A percentile compares a stretch with the other conserved stretches of the same genome.
These are phyloP conservation scores for Saitozyma sp. DNA, from an alignment of 768 basidiomycete species.

Conservation along the genomic window DNA sequence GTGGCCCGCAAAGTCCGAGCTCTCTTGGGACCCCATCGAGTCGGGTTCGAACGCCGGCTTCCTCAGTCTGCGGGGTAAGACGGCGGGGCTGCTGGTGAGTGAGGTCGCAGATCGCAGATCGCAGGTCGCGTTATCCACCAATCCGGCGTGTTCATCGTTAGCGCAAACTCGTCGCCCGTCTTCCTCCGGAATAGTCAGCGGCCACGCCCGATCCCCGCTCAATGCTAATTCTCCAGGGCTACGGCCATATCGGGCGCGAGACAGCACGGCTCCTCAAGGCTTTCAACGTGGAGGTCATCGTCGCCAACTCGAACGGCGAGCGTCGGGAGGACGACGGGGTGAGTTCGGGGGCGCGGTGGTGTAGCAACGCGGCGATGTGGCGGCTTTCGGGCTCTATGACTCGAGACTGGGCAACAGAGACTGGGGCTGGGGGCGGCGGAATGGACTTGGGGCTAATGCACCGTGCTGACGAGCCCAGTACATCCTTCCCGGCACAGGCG, in stretches of 20 bases:
- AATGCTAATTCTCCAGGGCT: slow-evolving; percentile 32
- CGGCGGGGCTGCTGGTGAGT: slow-evolving; percentile 49
- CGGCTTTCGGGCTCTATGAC: neutral
- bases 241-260: slow-evolving; percentile 51
- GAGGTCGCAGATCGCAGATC: too few relatives aligned
- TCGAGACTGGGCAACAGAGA: too few relatives aligned
- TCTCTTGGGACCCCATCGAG: slow-evolving; percentile 13
- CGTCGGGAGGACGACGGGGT: slow-evolving; percentile 46
- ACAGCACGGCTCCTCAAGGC: slow-evolving; percentile 48
- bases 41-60: neutral
- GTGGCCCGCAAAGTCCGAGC: slow-evolving; percentile 20
- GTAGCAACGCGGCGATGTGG: neutral
- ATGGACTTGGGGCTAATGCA: too few relatives aligned
- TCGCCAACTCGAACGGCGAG: slow-evolving; percentile 48
- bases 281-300: slow-evolving; percentile 46
- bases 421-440: too few relatives aligned
- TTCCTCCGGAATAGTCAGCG: neutral
- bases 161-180: too few relatives aligned
- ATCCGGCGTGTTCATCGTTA: too few relatives aligned
- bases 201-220: neutral
- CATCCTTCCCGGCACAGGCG: slow-evolving; percentile 50
- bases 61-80: slow-evolving; percentile 42
- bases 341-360: slow-evolving; percentile 8
- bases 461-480: slow-evolving; percentile 17
- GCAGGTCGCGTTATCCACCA: too few relatives aligned